These are phyloP conservation scores for Pyrenula massariospora DNA, from an alignment of 495 filamentous ascomycete species.

Conservation along the genomic window DNA sequence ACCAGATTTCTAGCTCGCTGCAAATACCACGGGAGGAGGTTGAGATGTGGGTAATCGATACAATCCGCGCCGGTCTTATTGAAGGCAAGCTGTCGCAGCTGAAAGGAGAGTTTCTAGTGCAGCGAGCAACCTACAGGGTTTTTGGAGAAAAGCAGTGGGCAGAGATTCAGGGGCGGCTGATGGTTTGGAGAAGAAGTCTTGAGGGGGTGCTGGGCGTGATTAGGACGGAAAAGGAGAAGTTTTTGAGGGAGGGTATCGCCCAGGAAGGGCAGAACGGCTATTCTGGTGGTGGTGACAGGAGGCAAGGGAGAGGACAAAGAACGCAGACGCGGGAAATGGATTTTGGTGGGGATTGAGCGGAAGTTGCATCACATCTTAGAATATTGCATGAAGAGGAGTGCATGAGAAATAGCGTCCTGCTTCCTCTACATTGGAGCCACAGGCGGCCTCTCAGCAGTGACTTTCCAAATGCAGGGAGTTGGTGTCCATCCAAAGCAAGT, in stretches of 20 bases:
- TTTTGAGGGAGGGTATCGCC: slow-evolving; percentile 29
- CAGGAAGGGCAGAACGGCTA: slow-evolving; percentile 18
- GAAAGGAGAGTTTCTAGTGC: slow-evolving; percentile 83
- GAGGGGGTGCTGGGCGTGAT: slow-evolving; percentile 64
- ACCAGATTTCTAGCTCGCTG: slow-evolving; percentile 66
- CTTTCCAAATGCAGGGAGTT: no score
- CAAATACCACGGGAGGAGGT: slow-evolving; percentile 73
- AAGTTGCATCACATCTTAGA: no score
- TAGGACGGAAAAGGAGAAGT: slow-evolving; percentile 61
- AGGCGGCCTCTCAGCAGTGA: no score
- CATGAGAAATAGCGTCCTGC: no score
- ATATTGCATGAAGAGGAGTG: no score
- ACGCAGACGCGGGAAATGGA: slow-evolving; percentile 20
- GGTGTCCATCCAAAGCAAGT: no score
- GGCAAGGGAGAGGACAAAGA: background rate
- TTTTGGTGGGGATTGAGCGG: slow-evolving; percentile 12
- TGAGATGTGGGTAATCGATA: slow-evolving; percentile 97
- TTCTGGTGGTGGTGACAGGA: slow-evolving; percentile 7
- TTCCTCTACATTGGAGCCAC: no score
- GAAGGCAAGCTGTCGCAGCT: slow-evolving; percentile 91
- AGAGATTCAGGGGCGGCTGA: slow-evolving; percentile 76
- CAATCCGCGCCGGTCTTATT: slow-evolving; percentile 85
- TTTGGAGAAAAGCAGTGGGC: slow-evolving; percentile 98
- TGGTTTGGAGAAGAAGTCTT: slow-evolving; percentile 77
- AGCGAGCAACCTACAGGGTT: slow-evolving; percentile 86